phyloP scores from a whole-genome alignment of 2,329 filamentous ascomycete genomes.

The Talaromyces sp. region DNA sequence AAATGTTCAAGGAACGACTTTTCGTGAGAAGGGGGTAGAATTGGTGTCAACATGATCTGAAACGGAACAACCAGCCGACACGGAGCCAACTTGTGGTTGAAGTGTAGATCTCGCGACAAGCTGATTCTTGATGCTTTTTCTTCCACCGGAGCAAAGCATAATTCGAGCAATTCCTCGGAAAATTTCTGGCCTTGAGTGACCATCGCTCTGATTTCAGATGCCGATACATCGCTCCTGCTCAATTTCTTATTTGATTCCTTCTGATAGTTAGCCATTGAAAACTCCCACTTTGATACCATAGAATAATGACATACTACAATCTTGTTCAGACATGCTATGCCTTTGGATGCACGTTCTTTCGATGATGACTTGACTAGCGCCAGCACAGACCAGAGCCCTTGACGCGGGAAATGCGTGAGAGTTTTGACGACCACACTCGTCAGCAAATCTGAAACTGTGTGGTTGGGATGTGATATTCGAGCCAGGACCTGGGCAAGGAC shows the following conservation, averaged over 20 bases:
- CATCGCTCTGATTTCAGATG: slow-evolving; percentile 60
- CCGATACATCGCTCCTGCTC: slow-evolving; percentile 31
- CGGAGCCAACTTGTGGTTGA: slow-evolving; percentile 76
- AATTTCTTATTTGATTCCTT: slow-evolving; percentile 48
- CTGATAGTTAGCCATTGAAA: slow-evolving; percentile 12
- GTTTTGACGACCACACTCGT: slow-evolving; percentile 78
- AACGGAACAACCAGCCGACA: slow-evolving; percentile 84
- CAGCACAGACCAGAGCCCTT: slow-evolving; percentile 85
- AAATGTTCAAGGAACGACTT: slow-evolving; percentile 63
- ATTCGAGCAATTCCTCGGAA: slow-evolving; percentile 70
- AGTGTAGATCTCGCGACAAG: slow-evolving; percentile 69
- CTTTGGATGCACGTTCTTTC: slow-evolving; percentile 58
- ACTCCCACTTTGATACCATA: not conserved
- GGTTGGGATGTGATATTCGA: slow-evolving; percentile 84
- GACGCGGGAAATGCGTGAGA: slow-evolving; percentile 79
- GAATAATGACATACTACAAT: slow-evolving; percentile 26
- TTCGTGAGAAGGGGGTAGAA: slow-evolving; percentile 66
- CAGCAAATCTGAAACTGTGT: slow-evolving; percentile 68
- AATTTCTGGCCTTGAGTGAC: slow-evolving; percentile 76
- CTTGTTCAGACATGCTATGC: slow-evolving; percentile 38
- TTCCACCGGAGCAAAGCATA: slow-evolving; percentile 75
- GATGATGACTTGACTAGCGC: slow-evolving; percentile 79
- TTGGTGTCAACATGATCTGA: slow-evolving; percentile 76
- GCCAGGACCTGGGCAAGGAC: slow-evolving; percentile 89
- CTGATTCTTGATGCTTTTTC: slow-evolving; percentile 66